These are phyloP conservation scores for Mycena haematopus DNA, from an alignment of 768 basidiomycete species.

Conservation along the genomic window DNA sequence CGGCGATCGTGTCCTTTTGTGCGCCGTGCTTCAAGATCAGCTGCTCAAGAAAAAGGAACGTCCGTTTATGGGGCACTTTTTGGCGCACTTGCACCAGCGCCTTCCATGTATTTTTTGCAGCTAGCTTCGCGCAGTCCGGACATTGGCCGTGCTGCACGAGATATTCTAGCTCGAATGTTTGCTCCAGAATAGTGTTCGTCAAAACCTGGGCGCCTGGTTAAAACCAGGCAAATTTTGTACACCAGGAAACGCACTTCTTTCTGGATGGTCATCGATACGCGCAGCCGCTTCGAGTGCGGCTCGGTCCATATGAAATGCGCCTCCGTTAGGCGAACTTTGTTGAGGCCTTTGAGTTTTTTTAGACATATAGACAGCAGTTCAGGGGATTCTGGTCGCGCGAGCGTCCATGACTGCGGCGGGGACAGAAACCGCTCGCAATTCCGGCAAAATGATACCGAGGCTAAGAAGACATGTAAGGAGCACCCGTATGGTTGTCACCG, in stretches of 20 bases:
- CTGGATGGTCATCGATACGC: constrained; percentile 95
- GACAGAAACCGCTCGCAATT: constrained; percentile 97
- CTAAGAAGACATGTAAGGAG: constrained; percentile 43
- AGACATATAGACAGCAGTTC: constrained; percentile 94
- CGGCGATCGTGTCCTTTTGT: constrained; percentile 93
- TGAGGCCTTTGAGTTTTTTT: constrained; percentile 92
- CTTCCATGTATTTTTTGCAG: constrained; percentile 99
- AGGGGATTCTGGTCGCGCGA: constrained; percentile 87
- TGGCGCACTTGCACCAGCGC: constrained; percentile 98
- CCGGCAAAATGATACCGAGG: constrained; percentile 90
- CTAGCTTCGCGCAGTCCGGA: constrained; percentile 89
- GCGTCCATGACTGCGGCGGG: constrained; percentile 87
- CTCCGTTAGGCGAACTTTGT: constrained; percentile 95
- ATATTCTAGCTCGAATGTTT: constrained; percentile 96
- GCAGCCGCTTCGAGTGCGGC: constrained; percentile 92
- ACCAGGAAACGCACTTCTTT: constrained; percentile 76
- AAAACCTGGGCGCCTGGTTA: constrained; percentile 66
- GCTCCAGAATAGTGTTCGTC: constrained; percentile 93
- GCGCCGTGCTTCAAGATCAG: constrained; percentile 95
- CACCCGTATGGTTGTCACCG: constrained; percentile 26
- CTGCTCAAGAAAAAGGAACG: constrained; percentile 97
- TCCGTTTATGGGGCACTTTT: constrained; percentile 97
- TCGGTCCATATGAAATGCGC: constrained; percentile 99
- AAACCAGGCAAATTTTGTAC: background rate
- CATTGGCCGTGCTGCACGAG: constrained; percentile 96